Evolutionary conservation across 331 rosid genomes (phyloP).

Genomic region (Erythrophleum ivorense): DNA sequence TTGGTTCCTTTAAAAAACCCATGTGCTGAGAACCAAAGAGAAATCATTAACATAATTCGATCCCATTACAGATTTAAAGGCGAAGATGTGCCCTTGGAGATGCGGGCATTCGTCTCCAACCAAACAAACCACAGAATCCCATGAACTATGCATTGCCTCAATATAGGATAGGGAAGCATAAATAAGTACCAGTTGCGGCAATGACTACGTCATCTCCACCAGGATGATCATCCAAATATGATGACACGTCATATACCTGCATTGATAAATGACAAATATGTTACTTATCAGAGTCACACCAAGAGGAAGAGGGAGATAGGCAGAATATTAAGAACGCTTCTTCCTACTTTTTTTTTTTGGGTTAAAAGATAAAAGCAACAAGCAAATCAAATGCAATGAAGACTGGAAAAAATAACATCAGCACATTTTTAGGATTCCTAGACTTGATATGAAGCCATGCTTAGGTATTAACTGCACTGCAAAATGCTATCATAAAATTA

Average conservation of each 20-base stretch:
- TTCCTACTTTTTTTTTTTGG: not conserved
- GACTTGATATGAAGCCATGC: not conserved
- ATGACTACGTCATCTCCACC: constrained; percentile 87
- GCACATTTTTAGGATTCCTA: not conserved
- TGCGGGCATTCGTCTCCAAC: not conserved
- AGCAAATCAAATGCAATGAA: not conserved
- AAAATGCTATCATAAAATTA: not conserved
- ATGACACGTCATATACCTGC: constrained; percentile 79
- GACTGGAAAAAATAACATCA: not conserved
- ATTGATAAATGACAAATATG: constrained; percentile 22
- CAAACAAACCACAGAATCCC: too few species aligned
- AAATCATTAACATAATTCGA: too few species aligned
- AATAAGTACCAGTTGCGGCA: constrained; percentile 65
- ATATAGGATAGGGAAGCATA: constrained; percentile 10
- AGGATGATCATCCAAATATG: constrained; percentile 92
- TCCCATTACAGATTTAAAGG: not conserved
- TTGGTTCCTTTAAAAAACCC: too few species aligned
- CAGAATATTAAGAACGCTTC: not conserved
- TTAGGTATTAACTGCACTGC: not conserved
- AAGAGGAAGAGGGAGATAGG: not conserved
- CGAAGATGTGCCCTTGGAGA: not conserved
- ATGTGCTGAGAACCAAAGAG: too few species aligned
- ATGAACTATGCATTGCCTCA: not conserved
- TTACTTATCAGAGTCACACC: constrained; percentile 17
- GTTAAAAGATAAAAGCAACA: not conserved